Percentiles rank a stretch among this genome's conserved stretches.
Conservation (phyloP, 164 flowering plant species). For the Kalanchoe fedtschenkoi region DNA sequence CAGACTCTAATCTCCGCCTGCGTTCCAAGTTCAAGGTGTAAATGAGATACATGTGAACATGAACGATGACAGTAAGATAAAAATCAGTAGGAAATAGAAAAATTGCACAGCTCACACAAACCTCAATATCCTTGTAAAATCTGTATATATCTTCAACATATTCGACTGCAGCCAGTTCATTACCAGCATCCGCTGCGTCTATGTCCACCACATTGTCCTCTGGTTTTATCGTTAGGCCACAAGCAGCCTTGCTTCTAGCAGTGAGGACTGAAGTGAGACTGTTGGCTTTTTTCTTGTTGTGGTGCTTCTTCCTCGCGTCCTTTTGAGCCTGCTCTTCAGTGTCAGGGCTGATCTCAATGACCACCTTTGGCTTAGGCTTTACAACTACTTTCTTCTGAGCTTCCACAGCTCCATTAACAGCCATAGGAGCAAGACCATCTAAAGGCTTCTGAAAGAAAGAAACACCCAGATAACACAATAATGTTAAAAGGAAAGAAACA, state of each 20-base stretch:
- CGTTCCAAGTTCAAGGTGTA: slow-evolving; percentile 5
- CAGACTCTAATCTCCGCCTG: slow-evolving; percentile 40
- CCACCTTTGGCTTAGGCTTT: neutral
- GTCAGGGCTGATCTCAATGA: slow-evolving; percentile 6
- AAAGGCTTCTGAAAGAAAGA: neutral
- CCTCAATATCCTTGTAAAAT: slow-evolving; percentile 38
- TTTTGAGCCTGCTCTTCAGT: neutral
- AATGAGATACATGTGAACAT: too few species aligned
- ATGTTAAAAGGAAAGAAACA: too few species aligned
- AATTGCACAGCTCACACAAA: too few species aligned
- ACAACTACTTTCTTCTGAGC: neutral
- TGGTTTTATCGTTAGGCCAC: slow-evolving; percentile 18
- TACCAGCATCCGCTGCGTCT: slow-evolving; percentile 29
- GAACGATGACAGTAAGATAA: too few species aligned
- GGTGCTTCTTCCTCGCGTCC: neutral
- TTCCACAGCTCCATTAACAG: neutral
- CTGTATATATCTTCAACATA: slow-evolving; percentile 44
- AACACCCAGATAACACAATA: too few species aligned
- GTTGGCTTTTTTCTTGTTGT: slow-evolving; percentile 6
- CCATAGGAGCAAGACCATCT: neutral
- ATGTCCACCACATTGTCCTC: slow-evolving; percentile 20
- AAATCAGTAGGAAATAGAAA: too few species aligned
- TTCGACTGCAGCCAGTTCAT: slow-evolving; percentile 39
- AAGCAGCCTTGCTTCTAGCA: slow-evolving; percentile 11
- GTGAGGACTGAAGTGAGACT: slow-evolving; percentile 8